Evolutionary conservation across 495 filamentous ascomycete genomes (phyloP).

Genomic region (Cryomyces minteri): DNA sequence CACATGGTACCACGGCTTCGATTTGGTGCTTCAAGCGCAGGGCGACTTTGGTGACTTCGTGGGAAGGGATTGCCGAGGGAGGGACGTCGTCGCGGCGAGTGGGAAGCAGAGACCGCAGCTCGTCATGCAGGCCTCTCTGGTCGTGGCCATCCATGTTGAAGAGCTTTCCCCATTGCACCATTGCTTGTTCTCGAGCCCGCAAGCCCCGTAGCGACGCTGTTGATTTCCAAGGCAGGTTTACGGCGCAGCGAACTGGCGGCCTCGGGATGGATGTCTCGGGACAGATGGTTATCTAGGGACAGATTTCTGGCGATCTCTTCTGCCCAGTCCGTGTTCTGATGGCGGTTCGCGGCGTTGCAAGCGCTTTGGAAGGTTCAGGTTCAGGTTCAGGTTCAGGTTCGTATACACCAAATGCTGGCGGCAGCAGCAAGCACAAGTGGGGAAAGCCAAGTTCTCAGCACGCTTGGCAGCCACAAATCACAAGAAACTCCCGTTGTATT

Average conservation of each 20-base stretch:
- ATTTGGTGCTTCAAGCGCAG: constrained; percentile 82
- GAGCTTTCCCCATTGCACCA: constrained; percentile 25
- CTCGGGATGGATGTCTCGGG: too few relatives aligned
- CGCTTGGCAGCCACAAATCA: too few relatives aligned
- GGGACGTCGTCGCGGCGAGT: constrained; percentile 31
- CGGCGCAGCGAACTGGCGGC: too few relatives aligned
- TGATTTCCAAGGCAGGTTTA: too few relatives aligned
- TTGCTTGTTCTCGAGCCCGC: constrained; percentile 4
- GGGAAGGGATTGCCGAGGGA: constrained; percentile 42
- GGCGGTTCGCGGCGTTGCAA: too few relatives aligned
- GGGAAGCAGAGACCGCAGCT: constrained; percentile 31
- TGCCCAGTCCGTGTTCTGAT: background rate
- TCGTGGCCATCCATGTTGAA: constrained; percentile 18
- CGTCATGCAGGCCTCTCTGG: constrained; percentile 18
- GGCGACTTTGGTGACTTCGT: constrained; percentile 69
- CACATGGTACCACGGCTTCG: constrained; percentile 73
- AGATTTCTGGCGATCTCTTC: background rate
- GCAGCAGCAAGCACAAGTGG: too few relatives aligned
- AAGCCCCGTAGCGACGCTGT: background rate
- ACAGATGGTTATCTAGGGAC: constrained; percentile 1
- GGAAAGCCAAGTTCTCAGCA: too few relatives aligned
- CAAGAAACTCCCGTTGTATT: too few relatives aligned
- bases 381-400: too few relatives aligned
- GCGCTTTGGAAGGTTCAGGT: too few relatives aligned
- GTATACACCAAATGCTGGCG: too few relatives aligned